Evolutionary conservation across 75 land plant species (phyloP).

Genomic region (Cunninghamia lanceolata): DNA sequence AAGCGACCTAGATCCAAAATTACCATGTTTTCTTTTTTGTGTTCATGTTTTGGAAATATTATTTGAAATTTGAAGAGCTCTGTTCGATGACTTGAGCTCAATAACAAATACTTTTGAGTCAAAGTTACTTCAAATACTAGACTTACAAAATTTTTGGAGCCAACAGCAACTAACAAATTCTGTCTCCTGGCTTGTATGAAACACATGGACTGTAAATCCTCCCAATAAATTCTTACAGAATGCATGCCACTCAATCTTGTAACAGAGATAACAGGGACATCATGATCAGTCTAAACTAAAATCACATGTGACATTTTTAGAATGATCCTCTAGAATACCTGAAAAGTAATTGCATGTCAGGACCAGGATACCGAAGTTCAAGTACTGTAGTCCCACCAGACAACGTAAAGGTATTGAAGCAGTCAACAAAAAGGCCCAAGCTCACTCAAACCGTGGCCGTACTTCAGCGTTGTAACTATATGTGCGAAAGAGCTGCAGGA

Average conservation of each 20-base stretch:
- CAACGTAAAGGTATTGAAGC: conserved; percentile 73
- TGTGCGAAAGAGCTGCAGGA: conserved; percentile 66
- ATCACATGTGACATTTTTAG: neutral
- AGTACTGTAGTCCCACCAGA: conserved; percentile 52
- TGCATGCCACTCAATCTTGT: neutral
- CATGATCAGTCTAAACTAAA: conserved; percentile 9
- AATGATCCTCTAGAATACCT: conserved; percentile 40
- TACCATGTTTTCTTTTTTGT: too few relatives aligned
- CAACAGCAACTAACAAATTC: neutral
- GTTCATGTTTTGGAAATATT: too few relatives aligned
- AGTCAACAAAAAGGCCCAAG: conserved; percentile 82
- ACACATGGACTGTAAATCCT: neutral
- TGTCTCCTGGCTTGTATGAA: neutral
- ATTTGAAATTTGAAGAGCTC: neutral
- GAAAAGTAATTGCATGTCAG: conserved; percentile 95
- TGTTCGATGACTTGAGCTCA: neutral
- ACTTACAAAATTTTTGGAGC: neutral
- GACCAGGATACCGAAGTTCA: conserved; percentile 88
- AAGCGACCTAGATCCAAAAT: too few relatives aligned
- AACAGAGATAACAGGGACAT: neutral
- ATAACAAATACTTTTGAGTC: neutral
- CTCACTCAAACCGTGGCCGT: conserved; percentile 88
- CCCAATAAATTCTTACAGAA: neutral
- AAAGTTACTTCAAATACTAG: neutral
- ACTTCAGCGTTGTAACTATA: conserved; percentile 74